phyloP scores from a whole-genome alignment of 202 grass and related monocot species.

The Brachypodium distachyon region DNA sequence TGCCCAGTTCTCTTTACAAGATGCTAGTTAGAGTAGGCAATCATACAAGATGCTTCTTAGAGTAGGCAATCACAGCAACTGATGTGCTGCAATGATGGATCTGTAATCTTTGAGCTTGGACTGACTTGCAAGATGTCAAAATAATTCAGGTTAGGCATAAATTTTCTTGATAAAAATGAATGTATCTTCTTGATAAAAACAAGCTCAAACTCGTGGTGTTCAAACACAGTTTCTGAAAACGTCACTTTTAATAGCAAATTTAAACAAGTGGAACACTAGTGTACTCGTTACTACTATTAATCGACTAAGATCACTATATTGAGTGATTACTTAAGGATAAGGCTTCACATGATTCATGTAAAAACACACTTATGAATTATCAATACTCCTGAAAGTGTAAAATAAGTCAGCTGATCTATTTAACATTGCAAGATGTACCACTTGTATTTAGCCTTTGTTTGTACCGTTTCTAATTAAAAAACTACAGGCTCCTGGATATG shows the following conservation, averaged over 20 bases:
- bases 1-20: no score
- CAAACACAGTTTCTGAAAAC: not conserved
- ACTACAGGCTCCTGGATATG: conserved; percentile 45
- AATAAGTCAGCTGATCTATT: not conserved
- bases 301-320: not conserved
- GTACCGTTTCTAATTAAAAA: not conserved
- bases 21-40: no score
- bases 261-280: not conserved
- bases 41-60: not conserved
- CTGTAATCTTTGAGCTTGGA: not conserved
- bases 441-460: conserved; percentile 2
- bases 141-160: not conserved
- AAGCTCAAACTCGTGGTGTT: not conserved
- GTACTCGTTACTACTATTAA: not conserved
- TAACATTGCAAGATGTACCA: conserved; percentile 9
- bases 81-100: not conserved
- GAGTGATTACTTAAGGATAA: not conserved
- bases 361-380: not conserved
- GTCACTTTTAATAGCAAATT: not conserved
- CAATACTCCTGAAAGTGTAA: not conserved
- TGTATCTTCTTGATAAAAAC: no score
- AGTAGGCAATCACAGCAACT: not conserved
- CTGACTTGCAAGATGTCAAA: not conserved
- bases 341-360: not conserved
- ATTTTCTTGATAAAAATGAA: not conserved